A percentile compares a stretch with the other conserved stretches of the same genome.
Conservation (phyloP, 2,329 filamentous ascomycete species). For the Aspergillus sp. region DNA sequence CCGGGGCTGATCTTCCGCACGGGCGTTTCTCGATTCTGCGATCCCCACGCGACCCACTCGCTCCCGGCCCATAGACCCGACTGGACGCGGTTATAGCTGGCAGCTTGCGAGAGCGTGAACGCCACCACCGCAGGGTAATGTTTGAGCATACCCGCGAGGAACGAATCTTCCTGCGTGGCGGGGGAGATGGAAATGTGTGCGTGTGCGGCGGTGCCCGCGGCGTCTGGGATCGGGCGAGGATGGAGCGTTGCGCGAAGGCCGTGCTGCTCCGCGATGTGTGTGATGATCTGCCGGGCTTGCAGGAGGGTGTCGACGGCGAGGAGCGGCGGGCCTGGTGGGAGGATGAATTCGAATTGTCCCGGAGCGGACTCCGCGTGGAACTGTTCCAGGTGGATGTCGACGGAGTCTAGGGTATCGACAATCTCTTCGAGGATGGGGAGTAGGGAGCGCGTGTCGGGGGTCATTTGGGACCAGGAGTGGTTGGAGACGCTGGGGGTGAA, state of each 20-base stretch:
- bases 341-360: slow-evolving; percentile 76
- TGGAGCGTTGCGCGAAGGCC: slow-evolving; percentile 70
- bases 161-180: slow-evolving; percentile 53
- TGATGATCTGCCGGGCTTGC: slow-evolving; percentile 68
- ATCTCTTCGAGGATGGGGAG: slow-evolving; percentile 66
- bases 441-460: slow-evolving; percentile 59
- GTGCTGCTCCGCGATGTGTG: slow-evolving; percentile 61
- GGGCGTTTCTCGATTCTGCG: slow-evolving; percentile 74
- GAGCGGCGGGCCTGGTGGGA: slow-evolving; percentile 63
- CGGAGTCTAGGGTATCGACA: slow-evolving; percentile 56
- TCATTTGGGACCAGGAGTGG: slow-evolving; percentile 70
- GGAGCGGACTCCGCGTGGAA: slow-evolving; percentile 72
- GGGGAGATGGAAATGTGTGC: slow-evolving; percentile 62
- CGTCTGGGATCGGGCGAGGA: slow-evolving; percentile 60
- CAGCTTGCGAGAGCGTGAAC: slow-evolving; percentile 64
- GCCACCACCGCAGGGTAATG: slow-evolving; percentile 68
- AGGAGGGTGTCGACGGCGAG: slow-evolving; percentile 70
- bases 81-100: slow-evolving; percentile 66
- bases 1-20: slow-evolving; percentile 65
- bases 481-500: slow-evolving; percentile 56
- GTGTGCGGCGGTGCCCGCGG: slow-evolving; percentile 66
- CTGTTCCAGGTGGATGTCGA: slow-evolving; percentile 68
- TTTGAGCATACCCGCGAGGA: slow-evolving; percentile 69
- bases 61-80: slow-evolving; percentile 78
- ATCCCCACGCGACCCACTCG: slow-evolving; percentile 76